Conservation (phyloP, 164 flowering plant species). For the Saururus chinensis region DNA sequence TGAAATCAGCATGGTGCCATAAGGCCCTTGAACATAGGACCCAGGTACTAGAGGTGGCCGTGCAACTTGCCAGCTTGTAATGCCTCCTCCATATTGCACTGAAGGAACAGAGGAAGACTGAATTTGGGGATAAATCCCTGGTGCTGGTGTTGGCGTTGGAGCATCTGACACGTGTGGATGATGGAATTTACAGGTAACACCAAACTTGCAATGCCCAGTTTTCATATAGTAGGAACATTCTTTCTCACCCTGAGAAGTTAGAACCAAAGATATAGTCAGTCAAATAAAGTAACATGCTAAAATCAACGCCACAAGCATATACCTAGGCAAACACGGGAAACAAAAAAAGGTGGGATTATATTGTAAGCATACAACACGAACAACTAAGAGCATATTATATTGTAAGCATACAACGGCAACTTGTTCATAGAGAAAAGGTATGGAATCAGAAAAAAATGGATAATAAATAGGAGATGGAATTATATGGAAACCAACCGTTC, state of each 20-base stretch:
- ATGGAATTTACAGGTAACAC: slow-evolving; percentile 85
- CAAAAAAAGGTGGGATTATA: no score
- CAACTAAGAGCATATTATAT: no score
- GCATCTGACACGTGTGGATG: slow-evolving; percentile 63
- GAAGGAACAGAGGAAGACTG: slow-evolving; percentile 57
- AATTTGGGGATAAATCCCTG: slow-evolving; percentile 38
- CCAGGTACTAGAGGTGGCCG: slow-evolving; percentile 59
- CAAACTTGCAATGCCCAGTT: slow-evolving; percentile 94
- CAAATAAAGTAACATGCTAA: not conserved
- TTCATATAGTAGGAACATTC: slow-evolving; percentile 86
- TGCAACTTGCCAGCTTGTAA: slow-evolving; percentile 56
- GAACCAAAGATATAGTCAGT: not conserved
- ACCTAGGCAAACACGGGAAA: no score
- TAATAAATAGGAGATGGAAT: not conserved
- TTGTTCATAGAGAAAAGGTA: no score
- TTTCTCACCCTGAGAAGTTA: slow-evolving; percentile 62
- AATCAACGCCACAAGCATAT: no score
- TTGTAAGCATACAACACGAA: no score
- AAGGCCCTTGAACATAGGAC: slow-evolving; percentile 69
- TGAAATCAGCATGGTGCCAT: slow-evolving; percentile 58
- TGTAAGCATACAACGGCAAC: no score
- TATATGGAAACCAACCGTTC: slow-evolving; percentile 49
- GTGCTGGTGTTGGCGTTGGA: slow-evolving; percentile 36
- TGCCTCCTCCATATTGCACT: slow-evolving; percentile 51
- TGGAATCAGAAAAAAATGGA: not conserved